A percentile compares a stretch with the other conserved stretches of the same genome.
phyloP scores from a whole-genome alignment of 805 yeast species.

The Scheffersomyces stipitis region DNA sequence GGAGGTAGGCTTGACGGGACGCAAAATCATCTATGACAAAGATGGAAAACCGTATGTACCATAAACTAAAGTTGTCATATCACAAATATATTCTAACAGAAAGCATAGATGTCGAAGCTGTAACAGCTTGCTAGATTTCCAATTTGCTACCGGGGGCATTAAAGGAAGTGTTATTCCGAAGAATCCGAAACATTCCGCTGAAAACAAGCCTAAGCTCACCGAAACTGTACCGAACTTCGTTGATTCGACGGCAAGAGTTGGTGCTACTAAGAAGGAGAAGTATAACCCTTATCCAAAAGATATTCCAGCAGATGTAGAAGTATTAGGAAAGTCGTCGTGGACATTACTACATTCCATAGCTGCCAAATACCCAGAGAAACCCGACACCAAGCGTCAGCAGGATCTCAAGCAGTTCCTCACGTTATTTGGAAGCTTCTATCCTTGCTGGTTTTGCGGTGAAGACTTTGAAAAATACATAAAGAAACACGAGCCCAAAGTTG shows the following conservation, averaged over 20 bases:
- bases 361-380: slow-evolving; percentile 78
- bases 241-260: slow-evolving; percentile 3
- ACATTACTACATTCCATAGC: slow-evolving; percentile 87
- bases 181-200: slow-evolving; percentile 1
- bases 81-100: slow-evolving; percentile 1
- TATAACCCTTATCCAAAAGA: slow-evolving; percentile 38
- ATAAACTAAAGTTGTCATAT: neutral
- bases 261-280: slow-evolving; percentile 12
- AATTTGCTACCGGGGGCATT: slow-evolving; percentile 48
- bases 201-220: slow-evolving; percentile 4
- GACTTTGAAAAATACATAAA: slow-evolving; percentile 70
- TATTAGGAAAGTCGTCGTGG: slow-evolving; percentile 88
- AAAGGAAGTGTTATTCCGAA: too few relatives aligned
- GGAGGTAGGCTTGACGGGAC: slow-evolving; percentile 57
- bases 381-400: slow-evolving; percentile 58
- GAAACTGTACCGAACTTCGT: slow-evolving; percentile 2
- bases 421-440: slow-evolving; percentile 78
- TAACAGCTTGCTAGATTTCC: slow-evolving; percentile 78
- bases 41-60: slow-evolving; percentile 88
- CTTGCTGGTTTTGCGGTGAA: slow-evolving; percentile 90
- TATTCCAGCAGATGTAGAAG: slow-evolving; percentile 85
- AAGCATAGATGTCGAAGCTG: slow-evolving; percentile 76
- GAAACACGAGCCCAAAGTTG: slow-evolving; percentile 54
- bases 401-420: slow-evolving; percentile 71
- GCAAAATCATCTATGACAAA: slow-evolving; percentile 73